Conservation (phyloP, 257 asterid species). For the Rehmannia glutinosa region DNA sequence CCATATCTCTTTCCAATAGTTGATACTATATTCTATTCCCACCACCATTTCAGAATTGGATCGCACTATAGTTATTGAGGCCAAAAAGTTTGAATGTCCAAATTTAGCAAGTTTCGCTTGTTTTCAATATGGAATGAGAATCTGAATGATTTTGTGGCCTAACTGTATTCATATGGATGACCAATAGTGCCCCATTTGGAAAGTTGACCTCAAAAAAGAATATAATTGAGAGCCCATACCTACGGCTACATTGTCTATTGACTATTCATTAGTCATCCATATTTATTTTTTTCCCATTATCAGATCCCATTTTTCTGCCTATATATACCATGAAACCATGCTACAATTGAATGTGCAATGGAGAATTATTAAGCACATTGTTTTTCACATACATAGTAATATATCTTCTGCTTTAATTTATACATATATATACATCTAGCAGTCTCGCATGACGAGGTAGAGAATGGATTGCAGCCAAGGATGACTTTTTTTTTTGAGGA, state of each 20-base stretch:
- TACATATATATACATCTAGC: neutral
- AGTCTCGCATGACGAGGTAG: conserved; percentile 35
- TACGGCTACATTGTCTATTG: too few relatives aligned
- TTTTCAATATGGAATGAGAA: conserved; percentile 15
- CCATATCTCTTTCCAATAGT: neutral
- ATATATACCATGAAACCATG: conserved; percentile 21
- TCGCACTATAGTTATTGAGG: neutral
- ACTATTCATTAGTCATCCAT: neutral
- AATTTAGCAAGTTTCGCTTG: conserved; percentile 24
- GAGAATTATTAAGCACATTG: too few relatives aligned
- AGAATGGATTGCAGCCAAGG: conserved; percentile 53
- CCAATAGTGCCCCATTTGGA: conserved; percentile 3
- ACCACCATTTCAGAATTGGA: neutral
- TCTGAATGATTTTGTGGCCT: neutral
- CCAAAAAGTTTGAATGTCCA: neutral
- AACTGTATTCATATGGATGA: neutral
- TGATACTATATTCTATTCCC: neutral
- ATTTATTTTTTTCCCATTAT: neutral
- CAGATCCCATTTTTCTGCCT: conserved; percentile 20
- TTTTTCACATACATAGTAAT: too few relatives aligned
- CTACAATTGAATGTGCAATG: too few relatives aligned
- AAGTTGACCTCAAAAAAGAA: conserved; percentile 26
- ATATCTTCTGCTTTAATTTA: neutral
- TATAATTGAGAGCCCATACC: too few relatives aligned
- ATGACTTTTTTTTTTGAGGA: too few relatives aligned